Base-by-base conservation (phyloP, 2,329 filamentous ascomycete genomes). In the Allantophomopsis lycopodina region DNA sequence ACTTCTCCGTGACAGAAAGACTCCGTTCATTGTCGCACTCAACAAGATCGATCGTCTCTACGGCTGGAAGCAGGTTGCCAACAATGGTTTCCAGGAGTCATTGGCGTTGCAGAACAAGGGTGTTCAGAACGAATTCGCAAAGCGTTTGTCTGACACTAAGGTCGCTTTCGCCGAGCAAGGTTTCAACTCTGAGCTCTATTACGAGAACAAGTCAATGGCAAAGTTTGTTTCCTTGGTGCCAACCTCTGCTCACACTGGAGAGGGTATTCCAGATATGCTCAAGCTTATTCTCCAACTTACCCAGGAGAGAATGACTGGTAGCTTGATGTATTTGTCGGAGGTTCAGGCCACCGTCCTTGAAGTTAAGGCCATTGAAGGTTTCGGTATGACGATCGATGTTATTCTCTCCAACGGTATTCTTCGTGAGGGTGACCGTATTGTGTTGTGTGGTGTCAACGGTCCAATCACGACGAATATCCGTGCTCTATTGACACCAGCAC, bases 11-110 rank as follows among this genome's bases (percentile, higher is more conserved):
- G 89, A 95, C 54, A 76, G 86, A 53, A 93, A 91, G 65, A 98
- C 91, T 16, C 91, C 91, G 5, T 98, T 98, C 67, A 94, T 98
- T 50, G 93, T 98, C 32, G 93, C 93, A 1, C 71, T 98, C 56
- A 98, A 98, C 80, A 98, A 98, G 71, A 96, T 98, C 50, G 91
- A 98, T 76, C 87, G 91, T 75, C 78, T 98, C 13, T 98, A 95
- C 59, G 87, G 86, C 58, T 98, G 93, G 91, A 94, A 94, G 71
- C 87, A 89, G 67, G 86, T 95, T 45, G 87, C 91, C 55, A 94
- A 98, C 74, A 98, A 98, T 58, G 91, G 91, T 43, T 96, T 98
- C 74, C 79, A 86, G 55, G 89, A 96, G 60, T 89, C 82, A 63
- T 68, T 98, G 59, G 76, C 76, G 32, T 71, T 93, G 53, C 91